A percentile compares a stretch with the other conserved stretches of the same genome.
Conservation (phyloP, 805 yeast genomes). For the Saccharomyces jurei region DNA sequence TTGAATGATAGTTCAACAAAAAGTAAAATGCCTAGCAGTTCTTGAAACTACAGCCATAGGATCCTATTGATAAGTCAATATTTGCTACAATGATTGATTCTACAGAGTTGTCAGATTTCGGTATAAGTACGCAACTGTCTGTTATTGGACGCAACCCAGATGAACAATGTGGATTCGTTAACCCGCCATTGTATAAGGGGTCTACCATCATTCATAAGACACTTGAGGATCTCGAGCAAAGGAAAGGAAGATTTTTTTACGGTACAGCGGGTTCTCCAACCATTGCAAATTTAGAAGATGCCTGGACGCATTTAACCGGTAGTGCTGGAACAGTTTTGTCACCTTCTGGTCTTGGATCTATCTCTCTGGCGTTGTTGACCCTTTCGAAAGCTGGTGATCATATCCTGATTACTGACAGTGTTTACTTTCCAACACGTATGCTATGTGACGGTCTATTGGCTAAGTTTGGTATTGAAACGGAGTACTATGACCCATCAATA, state of each 20-base stretch:
- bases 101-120: background rate
- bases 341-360: conserved; percentile 10
- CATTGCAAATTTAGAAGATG: conserved; percentile 8
- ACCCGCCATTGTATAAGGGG: conserved; percentile 10
- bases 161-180: conserved; percentile 8
- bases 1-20: background rate
- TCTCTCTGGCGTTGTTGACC: conserved; percentile 7
- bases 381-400: conserved; percentile 8
- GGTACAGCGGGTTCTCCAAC: conserved; percentile 12
- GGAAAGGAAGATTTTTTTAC: conserved; percentile 7
- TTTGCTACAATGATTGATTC: background rate
- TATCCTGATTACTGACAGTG: conserved; percentile 8
- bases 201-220: conserved; percentile 9
- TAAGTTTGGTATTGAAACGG: conserved; percentile 5
- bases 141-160: conserved; percentile 9
- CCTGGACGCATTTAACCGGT: conserved; percentile 9
- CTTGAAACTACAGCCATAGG: background rate
- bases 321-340: conserved; percentile 11
- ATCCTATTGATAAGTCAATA: conserved; percentile 14
- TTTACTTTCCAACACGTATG: conserved; percentile 8
- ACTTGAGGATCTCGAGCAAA: conserved; percentile 4
- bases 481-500: conserved; percentile 8
- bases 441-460: conserved; percentile 5
- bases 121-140: conserved; percentile 1
- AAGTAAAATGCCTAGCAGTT: background rate